phyloP scores from a whole-genome alignment of 768 basidiomycete species.

The Hericium coralloides region DNA sequence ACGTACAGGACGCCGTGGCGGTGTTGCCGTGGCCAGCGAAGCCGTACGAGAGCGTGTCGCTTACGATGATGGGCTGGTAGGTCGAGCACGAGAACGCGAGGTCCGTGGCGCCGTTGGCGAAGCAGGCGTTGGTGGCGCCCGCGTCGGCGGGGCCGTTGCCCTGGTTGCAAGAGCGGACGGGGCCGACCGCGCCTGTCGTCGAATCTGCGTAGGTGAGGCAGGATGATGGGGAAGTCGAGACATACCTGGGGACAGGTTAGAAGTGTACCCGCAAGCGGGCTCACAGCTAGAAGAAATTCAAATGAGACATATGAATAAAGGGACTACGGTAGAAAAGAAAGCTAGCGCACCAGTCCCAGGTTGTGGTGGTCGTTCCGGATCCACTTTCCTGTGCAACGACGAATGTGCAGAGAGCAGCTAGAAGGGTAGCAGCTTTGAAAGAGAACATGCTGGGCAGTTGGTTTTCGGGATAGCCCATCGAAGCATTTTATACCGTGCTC shows the following conservation, averaged over 20 bases:
- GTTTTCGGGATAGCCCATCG: too few relatives aligned
- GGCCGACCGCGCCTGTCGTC: constrained; percentile 8
- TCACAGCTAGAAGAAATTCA: background rate
- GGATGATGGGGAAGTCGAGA: too few relatives aligned
- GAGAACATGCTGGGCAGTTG: background rate
- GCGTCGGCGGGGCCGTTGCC: constrained; percentile 11
- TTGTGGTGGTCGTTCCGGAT: background rate
- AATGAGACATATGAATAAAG: background rate
- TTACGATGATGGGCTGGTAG: constrained; percentile 15
- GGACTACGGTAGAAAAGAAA: background rate
- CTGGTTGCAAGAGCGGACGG: constrained; percentile 11
- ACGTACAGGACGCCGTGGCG: constrained; percentile 10
- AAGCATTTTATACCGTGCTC: too few relatives aligned
- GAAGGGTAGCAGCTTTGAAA: background rate
- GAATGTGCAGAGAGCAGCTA: background rate
- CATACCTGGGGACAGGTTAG: background rate
- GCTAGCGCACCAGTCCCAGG: background rate
- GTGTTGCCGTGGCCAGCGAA: constrained; percentile 13
- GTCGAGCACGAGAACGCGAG: constrained; percentile 12
- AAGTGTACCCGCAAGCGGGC: background rate
- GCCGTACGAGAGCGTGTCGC: constrained; percentile 13
- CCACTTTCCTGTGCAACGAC: background rate
- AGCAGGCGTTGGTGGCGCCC: constrained; percentile 13
- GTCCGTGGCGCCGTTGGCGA: constrained; percentile 8
- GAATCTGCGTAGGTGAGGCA: too few relatives aligned